A percentile compares a stretch with the other conserved stretches of the same genome.
Evolutionary conservation across 2,329 filamentous ascomycete species (phyloP).

Genomic region (Aspergillus fumigatus): DNA sequence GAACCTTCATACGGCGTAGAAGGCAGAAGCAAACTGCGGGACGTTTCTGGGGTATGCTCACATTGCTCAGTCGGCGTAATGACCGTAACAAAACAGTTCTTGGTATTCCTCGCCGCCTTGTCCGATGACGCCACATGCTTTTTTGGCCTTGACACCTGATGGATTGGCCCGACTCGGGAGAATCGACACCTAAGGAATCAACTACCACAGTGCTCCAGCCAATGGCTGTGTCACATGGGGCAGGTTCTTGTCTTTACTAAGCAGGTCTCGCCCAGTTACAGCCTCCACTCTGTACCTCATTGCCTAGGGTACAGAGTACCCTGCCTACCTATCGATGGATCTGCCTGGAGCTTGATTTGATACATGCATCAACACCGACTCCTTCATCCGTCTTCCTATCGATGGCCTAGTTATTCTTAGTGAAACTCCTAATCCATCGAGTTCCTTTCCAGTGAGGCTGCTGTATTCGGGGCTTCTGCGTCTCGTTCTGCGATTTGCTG

Average conservation of each 20-base stretch:
- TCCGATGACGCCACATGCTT: slow-evolving; percentile 31
- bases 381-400: background rate
- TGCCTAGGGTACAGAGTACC: background rate
- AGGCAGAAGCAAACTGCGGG: slow-evolving; percentile 1
- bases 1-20: background rate
- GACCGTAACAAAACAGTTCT: slow-evolving; percentile 13
- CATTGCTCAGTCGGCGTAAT: background rate
- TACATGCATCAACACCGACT: slow-evolving; percentile 1
- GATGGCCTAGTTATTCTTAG: background rate
- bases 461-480: background rate
- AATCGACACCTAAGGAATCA: background rate
- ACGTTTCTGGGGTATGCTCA: slow-evolving; percentile 13
- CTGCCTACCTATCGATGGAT: slow-evolving; percentile 4
- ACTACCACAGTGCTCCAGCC: background rate
- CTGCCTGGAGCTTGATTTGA: slow-evolving; percentile 12
- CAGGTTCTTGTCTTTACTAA: slow-evolving; percentile 1
- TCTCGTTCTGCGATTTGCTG: background rate
- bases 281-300: no score
- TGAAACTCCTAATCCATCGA: background rate
- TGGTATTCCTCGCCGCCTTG: slow-evolving; percentile 27
- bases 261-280: background rate
- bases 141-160: slow-evolving; percentile 7
- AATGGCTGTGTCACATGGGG: background rate
- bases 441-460: background rate
- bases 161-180: background rate